These are phyloP conservation scores for Naganishia vishniacii DNA, from an alignment of 768 basidiomycete species.

Conservation along the genomic window DNA sequence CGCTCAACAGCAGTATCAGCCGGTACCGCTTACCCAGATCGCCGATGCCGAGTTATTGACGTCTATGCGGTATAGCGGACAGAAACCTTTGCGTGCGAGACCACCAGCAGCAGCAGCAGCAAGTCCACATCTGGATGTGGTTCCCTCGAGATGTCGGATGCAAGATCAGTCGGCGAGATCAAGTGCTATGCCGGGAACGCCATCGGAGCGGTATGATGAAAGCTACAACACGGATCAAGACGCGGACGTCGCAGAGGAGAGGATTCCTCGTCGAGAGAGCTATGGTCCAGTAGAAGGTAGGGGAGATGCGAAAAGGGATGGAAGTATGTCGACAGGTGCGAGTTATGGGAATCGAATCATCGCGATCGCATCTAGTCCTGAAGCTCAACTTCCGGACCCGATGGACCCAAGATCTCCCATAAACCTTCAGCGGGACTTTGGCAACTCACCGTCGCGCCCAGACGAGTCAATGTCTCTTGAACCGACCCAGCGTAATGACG, in stretches of 20 bases:
- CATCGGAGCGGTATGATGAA: conserved; percentile 9
- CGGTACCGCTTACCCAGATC: neutral
- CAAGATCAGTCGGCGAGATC: neutral
- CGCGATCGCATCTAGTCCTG: too few species aligned
- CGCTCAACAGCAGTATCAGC: neutral
- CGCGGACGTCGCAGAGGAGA: neutral
- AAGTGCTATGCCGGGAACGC: conserved; percentile 6
- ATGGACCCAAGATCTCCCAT: too few species aligned
- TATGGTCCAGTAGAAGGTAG: too few species aligned
- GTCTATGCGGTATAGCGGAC: neutral
- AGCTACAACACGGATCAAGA: conserved; percentile 4
- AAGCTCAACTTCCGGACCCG: too few species aligned
- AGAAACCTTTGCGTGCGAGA: neutral
- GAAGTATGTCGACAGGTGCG: too few species aligned
- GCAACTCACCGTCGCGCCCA: too few species aligned
- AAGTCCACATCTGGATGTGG: neutral
- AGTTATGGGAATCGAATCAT: too few species aligned
- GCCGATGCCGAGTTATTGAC: neutral
- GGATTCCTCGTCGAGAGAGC: neutral
- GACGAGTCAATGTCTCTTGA: neutral
- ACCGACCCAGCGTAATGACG: conserved; percentile 1
- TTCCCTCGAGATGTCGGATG: neutral
- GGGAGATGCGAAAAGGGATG: too few species aligned
- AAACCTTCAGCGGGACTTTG: too few species aligned
- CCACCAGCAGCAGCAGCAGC: neutral